A percentile compares a stretch with the other conserved stretches of the same genome.
Evolutionary conservation across 768 basidiomycete genomes (phyloP).

Genomic region (Lactarius sanguifluus): DNA sequence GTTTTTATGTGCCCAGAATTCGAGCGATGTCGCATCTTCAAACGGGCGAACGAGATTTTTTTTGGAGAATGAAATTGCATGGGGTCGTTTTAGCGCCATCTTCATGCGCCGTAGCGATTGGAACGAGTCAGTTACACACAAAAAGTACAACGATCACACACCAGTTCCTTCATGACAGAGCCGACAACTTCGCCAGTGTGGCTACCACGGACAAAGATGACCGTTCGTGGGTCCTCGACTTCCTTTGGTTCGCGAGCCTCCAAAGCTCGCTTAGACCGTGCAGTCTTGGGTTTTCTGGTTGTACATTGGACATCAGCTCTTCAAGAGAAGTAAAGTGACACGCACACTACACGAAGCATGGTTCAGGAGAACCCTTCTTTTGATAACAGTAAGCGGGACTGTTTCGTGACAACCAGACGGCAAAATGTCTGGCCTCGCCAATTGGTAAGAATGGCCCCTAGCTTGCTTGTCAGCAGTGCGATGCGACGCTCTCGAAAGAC

Average conservation of each 20-base stretch:
- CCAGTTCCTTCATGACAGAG: constrained; percentile 84
- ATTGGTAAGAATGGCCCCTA: background rate
- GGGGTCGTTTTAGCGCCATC: constrained; percentile 93
- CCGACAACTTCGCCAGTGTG: constrained; percentile 81
- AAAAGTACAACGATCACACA: constrained; percentile 41
- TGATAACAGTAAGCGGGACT: background rate
- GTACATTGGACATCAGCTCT: background rate
- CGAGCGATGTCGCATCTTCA: constrained; percentile 77
- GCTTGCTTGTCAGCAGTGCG: background rate
- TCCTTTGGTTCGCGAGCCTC: constrained; percentile 88
- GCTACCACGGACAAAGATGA: constrained; percentile 87
- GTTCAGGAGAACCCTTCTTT: background rate
- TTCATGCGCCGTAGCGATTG: constrained; percentile 35
- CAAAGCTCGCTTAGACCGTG: constrained; percentile 86
- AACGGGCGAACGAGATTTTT: constrained; percentile 92
- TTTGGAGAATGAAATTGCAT: constrained; percentile 90
- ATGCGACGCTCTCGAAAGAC: background rate
- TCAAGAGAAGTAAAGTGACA: background rate
- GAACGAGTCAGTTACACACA: background rate
- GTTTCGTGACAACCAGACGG: background rate
- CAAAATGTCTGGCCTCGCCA: background rate
- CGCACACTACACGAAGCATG: constrained; percentile 29
- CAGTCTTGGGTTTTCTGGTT: constrained; percentile 88
- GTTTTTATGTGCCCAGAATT: constrained; percentile 93
- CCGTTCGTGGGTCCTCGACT: constrained; percentile 82